A percentile compares a stretch with the other conserved stretches of the same genome.
Conservation (phyloP, 768 basidiomycete genomes). For the Mycena rosella region DNA sequence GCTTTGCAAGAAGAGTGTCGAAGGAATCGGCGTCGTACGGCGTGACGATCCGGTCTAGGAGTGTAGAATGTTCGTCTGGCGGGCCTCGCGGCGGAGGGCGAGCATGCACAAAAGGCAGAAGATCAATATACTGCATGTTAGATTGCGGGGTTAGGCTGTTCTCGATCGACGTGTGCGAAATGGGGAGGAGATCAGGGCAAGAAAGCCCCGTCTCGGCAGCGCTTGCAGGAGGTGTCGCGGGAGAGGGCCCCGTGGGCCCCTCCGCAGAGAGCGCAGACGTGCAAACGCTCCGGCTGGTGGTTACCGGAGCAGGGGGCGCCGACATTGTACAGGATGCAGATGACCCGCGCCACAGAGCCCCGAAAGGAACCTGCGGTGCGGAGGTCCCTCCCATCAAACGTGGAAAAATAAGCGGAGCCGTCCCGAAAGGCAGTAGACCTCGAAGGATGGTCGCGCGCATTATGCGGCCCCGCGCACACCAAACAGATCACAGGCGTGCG, state of each 20-base stretch:
- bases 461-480: slow-evolving; percentile 8
- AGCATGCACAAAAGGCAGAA: not conserved
- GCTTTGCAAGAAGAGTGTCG: slow-evolving; percentile 37
- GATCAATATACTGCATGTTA: not conserved
- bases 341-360: not conserved
- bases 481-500: slow-evolving; percentile 19
- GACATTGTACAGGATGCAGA: slow-evolving; percentile 32
- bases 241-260: slow-evolving; percentile 27
- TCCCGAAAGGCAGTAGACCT: slow-evolving; percentile 13
- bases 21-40: not conserved
- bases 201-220: slow-evolving; percentile 1
- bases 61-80: not conserved
- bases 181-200: slow-evolving; percentile 2
- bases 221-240: slow-evolving; percentile 1
- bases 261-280: slow-evolving; percentile 37
- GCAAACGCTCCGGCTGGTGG: slow-evolving; percentile 17
- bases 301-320: not conserved
- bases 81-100: not conserved
- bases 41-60: not conserved
- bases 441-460: not conserved
- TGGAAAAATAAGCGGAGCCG: not conserved
- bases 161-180: too few species aligned
- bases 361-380: slow-evolving; percentile 5
- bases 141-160: slow-evolving; percentile 4
- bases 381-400: too few species aligned